Percentiles rank a stretch among this genome's conserved stretches.
These are phyloP conservation scores for Hemileccinum impolitum DNA, from an alignment of 768 basidiomycete genomes.

Conservation along the genomic window DNA sequence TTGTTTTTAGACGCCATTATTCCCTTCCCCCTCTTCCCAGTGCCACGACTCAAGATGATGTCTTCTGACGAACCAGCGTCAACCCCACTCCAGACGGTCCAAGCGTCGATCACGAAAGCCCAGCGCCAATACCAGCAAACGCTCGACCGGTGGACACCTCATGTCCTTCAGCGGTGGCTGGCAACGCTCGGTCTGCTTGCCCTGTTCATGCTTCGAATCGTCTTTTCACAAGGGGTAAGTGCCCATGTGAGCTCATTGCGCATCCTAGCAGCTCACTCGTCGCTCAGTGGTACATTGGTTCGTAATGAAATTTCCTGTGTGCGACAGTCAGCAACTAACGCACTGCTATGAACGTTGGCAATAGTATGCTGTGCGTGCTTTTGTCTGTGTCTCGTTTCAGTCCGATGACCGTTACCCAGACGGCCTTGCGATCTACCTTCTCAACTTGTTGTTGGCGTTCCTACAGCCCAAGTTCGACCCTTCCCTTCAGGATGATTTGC, in stretches of 20 bases:
- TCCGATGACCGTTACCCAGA: constrained; percentile 40
- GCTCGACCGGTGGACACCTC: constrained; percentile 91
- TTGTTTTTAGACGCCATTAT: not conserved
- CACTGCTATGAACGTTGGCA: not conserved
- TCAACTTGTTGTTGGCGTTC: constrained; percentile 96
- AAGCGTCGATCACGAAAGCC: constrained; percentile 36
- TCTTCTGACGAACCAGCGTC: constrained; percentile 31
- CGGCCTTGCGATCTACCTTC: constrained; percentile 90
- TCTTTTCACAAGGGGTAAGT: constrained; percentile 85
- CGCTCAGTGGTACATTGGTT: constrained; percentile 87
- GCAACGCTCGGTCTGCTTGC: constrained; percentile 65
- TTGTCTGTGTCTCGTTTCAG: not conserved
- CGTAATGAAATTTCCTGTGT: constrained; percentile 31
- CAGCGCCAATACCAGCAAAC: constrained; percentile 80
- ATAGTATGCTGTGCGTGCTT: constrained; percentile 65
- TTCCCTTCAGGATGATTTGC: constrained; percentile 86
- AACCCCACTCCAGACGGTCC: constrained; percentile 28
- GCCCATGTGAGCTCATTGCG: not conserved
- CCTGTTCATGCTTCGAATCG: constrained; percentile 82
- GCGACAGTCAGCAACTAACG: constrained; percentile 1
- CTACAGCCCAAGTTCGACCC: constrained; percentile 98
- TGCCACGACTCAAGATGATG: constrained; percentile 27
- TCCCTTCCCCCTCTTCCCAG: not conserved
- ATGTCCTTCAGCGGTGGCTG: constrained; percentile 86
- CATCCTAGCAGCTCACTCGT: constrained; percentile 1